These are phyloP conservation scores for Phytophthora nicotianae DNA, from an alignment of 352 stramenopile genomes.

Conservation along the genomic window DNA sequence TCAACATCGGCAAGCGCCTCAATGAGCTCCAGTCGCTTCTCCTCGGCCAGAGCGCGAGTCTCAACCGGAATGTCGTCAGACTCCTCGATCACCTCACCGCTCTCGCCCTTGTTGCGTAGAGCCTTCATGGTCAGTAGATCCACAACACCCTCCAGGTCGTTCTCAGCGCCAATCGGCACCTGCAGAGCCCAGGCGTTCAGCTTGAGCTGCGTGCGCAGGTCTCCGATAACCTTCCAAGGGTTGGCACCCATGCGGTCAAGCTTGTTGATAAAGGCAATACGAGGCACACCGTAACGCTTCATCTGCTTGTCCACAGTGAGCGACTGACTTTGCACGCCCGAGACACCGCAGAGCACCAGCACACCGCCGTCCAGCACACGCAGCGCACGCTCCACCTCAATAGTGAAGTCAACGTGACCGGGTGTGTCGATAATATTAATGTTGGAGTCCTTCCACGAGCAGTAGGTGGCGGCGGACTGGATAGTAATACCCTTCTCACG, in stretches of 20 bases:
- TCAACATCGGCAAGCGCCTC: constrained; percentile 96
- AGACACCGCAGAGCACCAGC: constrained; percentile 91
- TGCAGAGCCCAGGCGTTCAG: constrained; percentile 97
- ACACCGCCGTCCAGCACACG: constrained; percentile 98
- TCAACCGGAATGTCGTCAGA: constrained; percentile 91
- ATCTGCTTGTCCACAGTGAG: constrained; percentile 99
- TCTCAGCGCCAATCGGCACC: constrained; percentile 97
- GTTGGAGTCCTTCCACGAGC: constrained; percentile 94
- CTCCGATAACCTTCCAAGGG: constrained; percentile 93
- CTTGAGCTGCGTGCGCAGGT: constrained; percentile 96
- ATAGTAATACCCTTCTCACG: constrained; percentile 99
- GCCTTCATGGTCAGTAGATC: constrained; percentile 95
- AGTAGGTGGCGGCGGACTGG: constrained; percentile 98
- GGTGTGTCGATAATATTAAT: constrained; percentile 99
- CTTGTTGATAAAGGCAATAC: constrained; percentile 99
- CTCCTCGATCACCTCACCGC: constrained; percentile 84
- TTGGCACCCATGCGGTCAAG: constrained; percentile 98
- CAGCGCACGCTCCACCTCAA: constrained; percentile 97
- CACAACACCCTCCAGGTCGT: constrained; percentile 94
- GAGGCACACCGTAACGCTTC: constrained; percentile 99
- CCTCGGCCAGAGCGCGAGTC: constrained; percentile 83
- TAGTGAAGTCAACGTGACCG: constrained; percentile 99
- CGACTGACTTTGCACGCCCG: constrained; percentile 97
- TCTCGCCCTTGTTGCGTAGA: constrained; percentile 93
- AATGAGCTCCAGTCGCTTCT: constrained; percentile 94